phyloP scores from a whole-genome alignment of 2,329 filamentous ascomycete genomes.

The Epichloe elymi region DNA sequence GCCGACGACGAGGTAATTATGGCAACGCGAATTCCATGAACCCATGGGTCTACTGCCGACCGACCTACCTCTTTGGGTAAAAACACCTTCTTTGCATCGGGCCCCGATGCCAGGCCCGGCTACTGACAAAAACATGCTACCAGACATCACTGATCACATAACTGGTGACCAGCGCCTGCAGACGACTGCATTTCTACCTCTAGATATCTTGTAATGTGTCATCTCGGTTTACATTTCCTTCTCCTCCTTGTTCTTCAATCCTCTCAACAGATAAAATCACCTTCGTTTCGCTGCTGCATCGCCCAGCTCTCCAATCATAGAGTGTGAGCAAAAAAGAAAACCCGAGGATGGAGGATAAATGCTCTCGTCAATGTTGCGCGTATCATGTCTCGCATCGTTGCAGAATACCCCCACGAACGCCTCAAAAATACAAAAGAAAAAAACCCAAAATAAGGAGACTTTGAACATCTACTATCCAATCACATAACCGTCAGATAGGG shows the following conservation, averaged over 20 bases:
- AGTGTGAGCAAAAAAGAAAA: neutral
- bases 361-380: neutral
- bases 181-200: neutral
- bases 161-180: neutral
- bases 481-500: conserved; percentile 13
- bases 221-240: neutral
- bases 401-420: neutral
- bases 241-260: too few relatives aligned
- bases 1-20: too few relatives aligned
- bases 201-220: neutral
- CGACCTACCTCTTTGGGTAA: too few relatives aligned
- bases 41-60: too few relatives aligned
- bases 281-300: neutral
- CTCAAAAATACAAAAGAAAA: neutral
- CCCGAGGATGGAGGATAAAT: neutral
- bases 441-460: neutral
- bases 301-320: neutral
- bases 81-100: too few relatives aligned
- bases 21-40: too few relatives aligned
- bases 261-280: too few relatives aligned
- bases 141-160: neutral
- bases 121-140: too few relatives aligned
- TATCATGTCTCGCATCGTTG: neutral
- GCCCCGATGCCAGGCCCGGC: too few relatives aligned
- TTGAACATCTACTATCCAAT: neutral